Evolutionary conservation across 768 basidiomycete genomes (phyloP).

Genomic region (Tulasnella sp.): DNA sequence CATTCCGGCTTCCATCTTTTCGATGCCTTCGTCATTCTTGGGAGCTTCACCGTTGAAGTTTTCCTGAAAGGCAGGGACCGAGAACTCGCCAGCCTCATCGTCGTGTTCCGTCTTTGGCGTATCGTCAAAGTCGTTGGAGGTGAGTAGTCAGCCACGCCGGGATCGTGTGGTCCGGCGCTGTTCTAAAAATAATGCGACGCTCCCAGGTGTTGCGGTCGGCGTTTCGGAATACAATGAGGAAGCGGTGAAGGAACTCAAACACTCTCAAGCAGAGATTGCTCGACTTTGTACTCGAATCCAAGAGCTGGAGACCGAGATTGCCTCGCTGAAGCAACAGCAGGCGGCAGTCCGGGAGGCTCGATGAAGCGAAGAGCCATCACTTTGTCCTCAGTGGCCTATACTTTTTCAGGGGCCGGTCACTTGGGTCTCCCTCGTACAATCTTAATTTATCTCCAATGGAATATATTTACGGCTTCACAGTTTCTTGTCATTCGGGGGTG

Average conservation of each 20-base stretch:
- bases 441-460: too few species aligned
- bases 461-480: too few species aligned
- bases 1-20: conserved; percentile 68
- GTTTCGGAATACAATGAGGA: conserved; percentile 66
- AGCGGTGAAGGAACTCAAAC: conserved; percentile 45
- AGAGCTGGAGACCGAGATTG: conserved; percentile 21
- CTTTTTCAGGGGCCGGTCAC: too few species aligned
- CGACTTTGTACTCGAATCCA: conserved; percentile 40
- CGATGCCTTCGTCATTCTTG: conserved; percentile 65
- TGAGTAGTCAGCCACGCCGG: conserved; percentile 33
- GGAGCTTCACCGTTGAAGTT: conserved; percentile 71
- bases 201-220: conserved; percentile 66
- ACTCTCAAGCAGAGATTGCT: conserved; percentile 53
- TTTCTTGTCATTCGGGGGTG: too few species aligned
- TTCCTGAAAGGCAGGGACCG: conserved; percentile 62
- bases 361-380: background rate
- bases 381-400: background rate
- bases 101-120: conserved; percentile 76
- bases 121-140: conserved; percentile 70
- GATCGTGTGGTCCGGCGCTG: background rate
- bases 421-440: too few species aligned
- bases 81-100: conserved; percentile 66
- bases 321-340: background rate
- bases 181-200: conserved; percentile 39
- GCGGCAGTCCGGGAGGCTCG: background rate